A percentile compares a stretch with the other conserved stretches of the same genome.
Conservation (phyloP, 495 filamentous ascomycete species). For the Tuber calosporum region DNA sequence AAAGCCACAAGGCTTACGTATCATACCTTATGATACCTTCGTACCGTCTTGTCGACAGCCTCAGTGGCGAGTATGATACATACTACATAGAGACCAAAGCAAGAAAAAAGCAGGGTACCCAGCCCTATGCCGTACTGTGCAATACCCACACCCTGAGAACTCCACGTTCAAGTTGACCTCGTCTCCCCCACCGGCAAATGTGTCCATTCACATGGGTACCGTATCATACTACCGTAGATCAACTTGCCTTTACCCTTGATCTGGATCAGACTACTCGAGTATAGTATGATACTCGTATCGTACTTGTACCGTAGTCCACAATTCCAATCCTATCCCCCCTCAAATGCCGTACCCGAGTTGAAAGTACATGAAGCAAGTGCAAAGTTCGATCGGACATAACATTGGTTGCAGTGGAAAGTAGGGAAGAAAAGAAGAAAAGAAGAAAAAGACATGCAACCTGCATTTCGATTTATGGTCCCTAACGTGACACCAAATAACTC, state of each 20-base stretch:
- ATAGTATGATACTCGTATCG: too few relatives aligned
- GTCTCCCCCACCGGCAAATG: not conserved
- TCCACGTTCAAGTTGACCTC: not conserved
- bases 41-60: not conserved
- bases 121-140: not conserved
- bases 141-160: constrained; percentile 4
- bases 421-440: not conserved
- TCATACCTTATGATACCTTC: too few relatives aligned
- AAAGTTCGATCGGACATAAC: too few relatives aligned
- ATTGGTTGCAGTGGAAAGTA: too few relatives aligned
- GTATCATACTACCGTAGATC: too few relatives aligned
- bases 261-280: too few relatives aligned
- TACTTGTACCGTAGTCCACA: too few relatives aligned
- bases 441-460: not conserved
- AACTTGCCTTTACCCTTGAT: not conserved
- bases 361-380: too few relatives aligned
- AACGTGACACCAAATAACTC: not conserved
- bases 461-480: not conserved
- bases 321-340: too few relatives aligned
- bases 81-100: not conserved
- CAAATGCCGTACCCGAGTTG: not conserved
- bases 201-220: too few relatives aligned
- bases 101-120: not conserved
- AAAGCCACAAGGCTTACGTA: not conserved
- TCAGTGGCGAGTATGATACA: not conserved